A percentile compares a stretch with the other conserved stretches of the same genome.
phyloP scores from a whole-genome alignment of 2,329 filamentous ascomycete species.

The Penicillium concentricum region DNA sequence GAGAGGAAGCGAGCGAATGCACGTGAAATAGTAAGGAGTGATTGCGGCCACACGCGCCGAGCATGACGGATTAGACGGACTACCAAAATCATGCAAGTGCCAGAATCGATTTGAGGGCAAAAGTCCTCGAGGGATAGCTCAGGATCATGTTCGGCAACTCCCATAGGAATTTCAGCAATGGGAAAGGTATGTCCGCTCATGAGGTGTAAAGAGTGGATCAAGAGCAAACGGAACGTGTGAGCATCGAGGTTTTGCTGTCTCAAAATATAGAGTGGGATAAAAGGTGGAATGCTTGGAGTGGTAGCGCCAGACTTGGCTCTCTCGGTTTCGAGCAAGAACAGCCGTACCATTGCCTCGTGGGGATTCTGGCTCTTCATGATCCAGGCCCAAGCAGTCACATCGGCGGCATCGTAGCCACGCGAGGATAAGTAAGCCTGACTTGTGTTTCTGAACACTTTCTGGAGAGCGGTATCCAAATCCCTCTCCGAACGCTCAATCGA shows the following conservation, averaged over 20 bases:
- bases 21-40: constrained; percentile 43
- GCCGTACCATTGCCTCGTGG: constrained; percentile 38
- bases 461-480: constrained; percentile 29
- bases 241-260: constrained; percentile 44
- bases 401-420: constrained; percentile 36
- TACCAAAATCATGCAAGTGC: constrained; percentile 42
- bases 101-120: constrained; percentile 24
- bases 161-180: neutral
- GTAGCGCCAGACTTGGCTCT: constrained; percentile 1
- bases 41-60: constrained; percentile 49
- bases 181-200: constrained; percentile 30
- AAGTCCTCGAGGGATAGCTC: neutral
- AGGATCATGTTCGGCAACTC: neutral
- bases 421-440: constrained; percentile 30
- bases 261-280: constrained; percentile 50
- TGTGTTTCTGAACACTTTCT: constrained; percentile 33
- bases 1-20: constrained; percentile 40
- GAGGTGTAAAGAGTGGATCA: constrained; percentile 40
- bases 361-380: constrained; percentile 40
- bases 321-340: constrained; percentile 33
- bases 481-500: neutral
- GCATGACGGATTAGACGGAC: constrained; percentile 53
- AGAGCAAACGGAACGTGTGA: constrained; percentile 43
- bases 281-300: constrained; percentile 40
- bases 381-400: constrained; percentile 50